phyloP scores from a whole-genome alignment of 352 stramenopile genomes.

The Pythium periplocum region DNA sequence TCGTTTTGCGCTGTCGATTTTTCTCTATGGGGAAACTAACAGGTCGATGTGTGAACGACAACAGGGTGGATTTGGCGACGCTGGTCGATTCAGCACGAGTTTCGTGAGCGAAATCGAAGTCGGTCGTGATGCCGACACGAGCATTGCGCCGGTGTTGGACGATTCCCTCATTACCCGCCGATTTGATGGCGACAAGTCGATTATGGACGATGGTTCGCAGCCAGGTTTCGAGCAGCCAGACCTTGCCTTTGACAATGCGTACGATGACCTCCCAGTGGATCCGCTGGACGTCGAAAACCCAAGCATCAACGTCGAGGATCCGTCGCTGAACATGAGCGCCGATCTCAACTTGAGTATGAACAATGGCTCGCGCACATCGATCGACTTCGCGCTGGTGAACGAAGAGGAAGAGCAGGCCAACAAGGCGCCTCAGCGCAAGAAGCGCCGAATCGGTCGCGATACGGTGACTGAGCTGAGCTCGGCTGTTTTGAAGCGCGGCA shows the following conservation, averaged over 20 bases:
- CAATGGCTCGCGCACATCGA: conserved; percentile 54
- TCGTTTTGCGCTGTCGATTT: too few species aligned
- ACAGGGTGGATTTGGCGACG: background rate
- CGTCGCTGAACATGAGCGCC: conserved; percentile 56
- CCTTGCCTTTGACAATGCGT: conserved; percentile 55
- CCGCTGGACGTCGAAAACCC: conserved; percentile 40
- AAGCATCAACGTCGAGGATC: conserved; percentile 26
- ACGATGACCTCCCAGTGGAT: conserved; percentile 40
- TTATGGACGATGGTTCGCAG: conserved; percentile 31
- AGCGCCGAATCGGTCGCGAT: conserved; percentile 76
- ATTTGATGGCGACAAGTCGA: conserved; percentile 39
- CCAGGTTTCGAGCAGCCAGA: conserved; percentile 31
- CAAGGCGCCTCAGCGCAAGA: conserved; percentile 49
- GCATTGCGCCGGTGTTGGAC: conserved; percentile 31
- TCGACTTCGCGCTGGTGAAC: conserved; percentile 54
- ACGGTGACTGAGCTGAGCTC: conserved; percentile 76
- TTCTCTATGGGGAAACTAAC: too few species aligned
- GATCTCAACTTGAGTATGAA: conserved; percentile 67
- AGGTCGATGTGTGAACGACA: too few species aligned
- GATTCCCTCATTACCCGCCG: conserved; percentile 45
- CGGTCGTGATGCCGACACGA: conserved; percentile 59
- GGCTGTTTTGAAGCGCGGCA: conserved; percentile 67
- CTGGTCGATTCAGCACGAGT: conserved; percentile 22
- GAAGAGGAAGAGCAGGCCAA: conserved; percentile 27
- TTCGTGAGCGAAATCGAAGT: conserved; percentile 80